Evolutionary conservation across 805 yeast species (phyloP), one percentile per base, ranked within the genome.

Genomic region (Isabelozyma gotoi): DNA sequence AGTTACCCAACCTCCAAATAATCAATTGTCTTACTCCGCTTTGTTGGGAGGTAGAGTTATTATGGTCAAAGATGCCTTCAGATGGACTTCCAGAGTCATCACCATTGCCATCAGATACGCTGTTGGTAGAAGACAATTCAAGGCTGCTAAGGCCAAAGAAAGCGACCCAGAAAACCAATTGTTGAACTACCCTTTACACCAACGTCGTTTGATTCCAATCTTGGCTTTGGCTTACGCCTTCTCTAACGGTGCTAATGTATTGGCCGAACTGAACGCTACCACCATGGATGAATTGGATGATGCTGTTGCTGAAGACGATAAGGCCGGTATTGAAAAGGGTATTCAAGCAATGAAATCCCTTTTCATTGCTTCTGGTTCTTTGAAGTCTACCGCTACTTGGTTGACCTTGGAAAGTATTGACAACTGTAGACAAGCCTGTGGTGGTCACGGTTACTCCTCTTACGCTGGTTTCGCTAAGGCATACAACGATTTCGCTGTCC

Each of bases 361-460:
- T 45, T 90, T 90, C 63, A 82, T 87, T 24, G 82, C 84, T 44
- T 84, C 92, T 33, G 96, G 95, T 7, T 84, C 94, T 37, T 74
- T 88, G 60, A 89, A 89, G 65, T 90, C 96, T 4, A 81, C 94
- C 29, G 79, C 84, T 52, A 90, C 96, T 24, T 89, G 97, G 96
- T 73, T 81, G 34, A 76, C 87, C 19, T 80, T 88, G 35, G 77
- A 76, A 46, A 71, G 84, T 53, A 89, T 89, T 57, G 96, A 89
- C 60, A 89, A 88, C 67, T 80, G 89, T 49, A 79, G 97, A 68
- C 96, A 89, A 67, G 76, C 94, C 2, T 89, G 96, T 65, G 96
- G 96, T 63, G 96, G 96, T 29, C 96, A 87, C 65, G 97, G 96
- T 34, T 89, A 90, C 68, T 88, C 95, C 17, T 81, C 91, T n/a